Evolutionary conservation across 2,329 filamentous ascomycete genomes (phyloP).

Genomic region (Neopestalotiopsis clavispora): DNA sequence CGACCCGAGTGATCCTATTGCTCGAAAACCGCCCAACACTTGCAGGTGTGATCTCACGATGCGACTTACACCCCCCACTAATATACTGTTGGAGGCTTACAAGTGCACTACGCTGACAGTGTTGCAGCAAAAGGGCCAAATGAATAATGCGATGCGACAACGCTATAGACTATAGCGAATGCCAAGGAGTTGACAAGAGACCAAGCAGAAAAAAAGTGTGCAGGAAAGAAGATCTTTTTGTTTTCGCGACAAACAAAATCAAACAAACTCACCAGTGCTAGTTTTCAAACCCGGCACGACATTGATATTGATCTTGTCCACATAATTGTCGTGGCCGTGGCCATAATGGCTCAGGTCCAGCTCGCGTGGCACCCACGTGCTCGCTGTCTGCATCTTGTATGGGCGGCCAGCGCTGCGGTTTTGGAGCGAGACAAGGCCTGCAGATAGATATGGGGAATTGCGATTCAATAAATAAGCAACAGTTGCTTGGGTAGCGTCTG

Average conservation of each 20-base stretch:
- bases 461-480: slow-evolving; percentile 6
- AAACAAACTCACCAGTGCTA: slow-evolving; percentile 58
- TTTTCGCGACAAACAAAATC: not conserved
- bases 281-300: slow-evolving; percentile 62
- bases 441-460: slow-evolving; percentile 2
- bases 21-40: not conserved
- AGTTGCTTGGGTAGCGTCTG: slow-evolving; percentile 8
- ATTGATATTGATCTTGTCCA: slow-evolving; percentile 61
- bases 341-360: slow-evolving; percentile 38
- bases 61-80: slow-evolving; percentile 25
- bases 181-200: slow-evolving; percentile 19
- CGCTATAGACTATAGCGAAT: slow-evolving; percentile 21
- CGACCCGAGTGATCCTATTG: not conserved
- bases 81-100: slow-evolving; percentile 7
- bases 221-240: not conserved
- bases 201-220: slow-evolving; percentile 18
- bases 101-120: not conserved
- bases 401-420: slow-evolving; percentile 24
- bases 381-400: slow-evolving; percentile 38
- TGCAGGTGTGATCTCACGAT: slow-evolving; percentile 16
- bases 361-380: slow-evolving; percentile 38
- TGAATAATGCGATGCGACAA: slow-evolving; percentile 22
- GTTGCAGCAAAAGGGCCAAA: slow-evolving; percentile 10
- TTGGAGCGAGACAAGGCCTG: slow-evolving; percentile 8
- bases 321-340: slow-evolving; percentile 47